Conservation (phyloP, 805 yeast genomes). For the Candida taoyuanica region DNA sequence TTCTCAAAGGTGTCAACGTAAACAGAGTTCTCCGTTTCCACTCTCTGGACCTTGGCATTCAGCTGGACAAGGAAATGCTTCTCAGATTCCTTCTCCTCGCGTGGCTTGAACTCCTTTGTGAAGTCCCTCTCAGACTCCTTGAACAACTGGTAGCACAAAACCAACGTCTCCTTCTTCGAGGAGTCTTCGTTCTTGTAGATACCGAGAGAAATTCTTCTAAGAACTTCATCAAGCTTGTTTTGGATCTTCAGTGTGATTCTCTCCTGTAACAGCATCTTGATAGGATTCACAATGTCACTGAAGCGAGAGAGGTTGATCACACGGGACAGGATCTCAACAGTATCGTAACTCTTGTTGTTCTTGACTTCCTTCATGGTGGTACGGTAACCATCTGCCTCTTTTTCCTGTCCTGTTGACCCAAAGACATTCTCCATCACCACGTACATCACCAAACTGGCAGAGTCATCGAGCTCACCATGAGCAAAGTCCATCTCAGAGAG, state of each 20-base stretch:
- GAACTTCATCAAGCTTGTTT: conserved; percentile 70
- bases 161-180: conserved; percentile 52
- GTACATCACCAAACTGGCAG: conserved; percentile 54
- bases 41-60: conserved; percentile 51
- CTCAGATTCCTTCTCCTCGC: conserved; percentile 38
- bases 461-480: conserved; percentile 74
- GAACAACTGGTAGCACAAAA: conserved; percentile 71
- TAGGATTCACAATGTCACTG: conserved; percentile 57
- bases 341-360: conserved; percentile 80
- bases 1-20: conserved; percentile 62
- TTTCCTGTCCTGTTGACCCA: conserved; percentile 89
- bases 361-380: conserved; percentile 88
- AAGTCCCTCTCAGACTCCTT: conserved; percentile 41
- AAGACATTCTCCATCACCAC: conserved; percentile 88
- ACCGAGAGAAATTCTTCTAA: conserved; percentile 77
- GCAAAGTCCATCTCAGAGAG: conserved; percentile 49
- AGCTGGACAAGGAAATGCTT: conserved; percentile 74
- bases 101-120: conserved; percentile 18
- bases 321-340: conserved; percentile 72
- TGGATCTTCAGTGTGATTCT: conserved; percentile 64
- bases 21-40: conserved; percentile 50
- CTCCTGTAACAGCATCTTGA: conserved; percentile 58
- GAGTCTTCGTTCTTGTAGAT: conserved; percentile 63
- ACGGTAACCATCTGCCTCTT: conserved; percentile 88
- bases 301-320: conserved; percentile 58